Evolutionary conservation across 176 grass and related monocot genomes (phyloP), one percentile per base, ranked within the genome.

Genomic region (Avena atlantica): DNA sequence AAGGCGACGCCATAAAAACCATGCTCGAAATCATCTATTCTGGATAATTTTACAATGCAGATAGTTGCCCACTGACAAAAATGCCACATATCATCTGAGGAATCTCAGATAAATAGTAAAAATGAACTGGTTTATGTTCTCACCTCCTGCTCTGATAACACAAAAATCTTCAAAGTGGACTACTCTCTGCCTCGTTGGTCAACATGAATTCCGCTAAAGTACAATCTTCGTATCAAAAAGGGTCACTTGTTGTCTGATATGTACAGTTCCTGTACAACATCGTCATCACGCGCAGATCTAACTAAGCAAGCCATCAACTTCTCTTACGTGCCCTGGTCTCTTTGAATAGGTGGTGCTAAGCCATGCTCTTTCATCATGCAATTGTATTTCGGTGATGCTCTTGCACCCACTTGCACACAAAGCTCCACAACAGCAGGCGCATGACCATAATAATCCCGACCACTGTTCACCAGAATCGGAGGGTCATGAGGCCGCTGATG

Each of bases 341-440:
- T 80, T 81, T 29, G 40, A 76, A 86, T 56, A 76, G 88, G 81
- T 55, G 89, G 70, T 31, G 93, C 82, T 53, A 96, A 77, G 31
- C 93, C 96, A 44, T 88, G 90, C 59, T 83, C 23, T 78, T 98
- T 98, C 96, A 96, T 98, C 89, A 96, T 96, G 60, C 85, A 91
- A 74, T 74, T 70, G 79, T 98, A 98, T 50, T 85, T 83, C 1
- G 58, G 70, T 36, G 87, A 89, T 25, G 92, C 93, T 90, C 70
- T 94, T 24, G 92, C 93, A 55, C 96, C 96, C 29, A 90, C 93
- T 65, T 96, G 90, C 44, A 78, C 51, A 78, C 96, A 96, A 45
- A 98, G 90, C 67, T 92, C 96, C 4, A 94, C 83, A 14, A 98
- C 96, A 64, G 90, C 93, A 78, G 96, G 96, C 1, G 93, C 93